Evolutionary conservation across 192 early-diverging fungal genomes (phyloP).

Genomic region (Gamsiella multidivaricata): DNA sequence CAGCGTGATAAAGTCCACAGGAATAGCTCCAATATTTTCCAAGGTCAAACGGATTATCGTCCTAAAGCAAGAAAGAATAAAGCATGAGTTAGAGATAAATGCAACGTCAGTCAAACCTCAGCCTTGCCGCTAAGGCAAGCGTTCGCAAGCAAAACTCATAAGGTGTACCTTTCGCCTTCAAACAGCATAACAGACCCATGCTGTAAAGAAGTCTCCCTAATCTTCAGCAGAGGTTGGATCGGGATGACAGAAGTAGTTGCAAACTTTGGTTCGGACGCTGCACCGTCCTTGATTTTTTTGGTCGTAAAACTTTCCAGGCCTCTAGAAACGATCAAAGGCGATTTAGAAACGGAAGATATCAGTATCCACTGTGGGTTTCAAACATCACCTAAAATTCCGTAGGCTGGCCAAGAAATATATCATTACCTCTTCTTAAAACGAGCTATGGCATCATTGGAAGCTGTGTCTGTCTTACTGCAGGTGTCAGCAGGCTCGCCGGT

Average conservation of each 20-base stretch:
- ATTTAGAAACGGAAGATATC: neutral
- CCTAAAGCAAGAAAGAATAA: slow-evolving; percentile 44
- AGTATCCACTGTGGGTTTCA: too few relatives aligned
- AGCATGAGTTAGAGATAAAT: too few relatives aligned
- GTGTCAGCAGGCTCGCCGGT: neutral
- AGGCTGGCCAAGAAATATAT: too few relatives aligned
- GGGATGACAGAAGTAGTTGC: slow-evolving; percentile 68
- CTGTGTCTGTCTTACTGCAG: neutral
- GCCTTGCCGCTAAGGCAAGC: neutral
- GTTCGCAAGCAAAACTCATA: neutral
- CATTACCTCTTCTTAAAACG: slow-evolving; percentile 42
- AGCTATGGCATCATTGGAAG: slow-evolving; percentile 8
- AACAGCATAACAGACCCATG: slow-evolving; percentile 83
- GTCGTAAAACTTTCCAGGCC: slow-evolving; percentile 45
- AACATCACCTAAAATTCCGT: too few relatives aligned
- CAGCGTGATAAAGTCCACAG: slow-evolving; percentile 75
- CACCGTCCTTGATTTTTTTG: neutral
- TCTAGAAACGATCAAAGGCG: neutral
- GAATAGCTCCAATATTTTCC: slow-evolving; percentile 80
- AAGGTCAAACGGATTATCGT: slow-evolving; percentile 70
- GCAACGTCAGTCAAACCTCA: too few relatives aligned
- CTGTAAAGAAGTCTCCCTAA: slow-evolving; percentile 66
- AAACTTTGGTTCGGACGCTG: slow-evolving; percentile 26
- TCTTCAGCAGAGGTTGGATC: slow-evolving; percentile 75
- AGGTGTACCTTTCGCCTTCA: slow-evolving; percentile 79